phyloP scores from a whole-genome alignment of 257 asterid genomes.

The Jacaranda mimosifolia region DNA sequence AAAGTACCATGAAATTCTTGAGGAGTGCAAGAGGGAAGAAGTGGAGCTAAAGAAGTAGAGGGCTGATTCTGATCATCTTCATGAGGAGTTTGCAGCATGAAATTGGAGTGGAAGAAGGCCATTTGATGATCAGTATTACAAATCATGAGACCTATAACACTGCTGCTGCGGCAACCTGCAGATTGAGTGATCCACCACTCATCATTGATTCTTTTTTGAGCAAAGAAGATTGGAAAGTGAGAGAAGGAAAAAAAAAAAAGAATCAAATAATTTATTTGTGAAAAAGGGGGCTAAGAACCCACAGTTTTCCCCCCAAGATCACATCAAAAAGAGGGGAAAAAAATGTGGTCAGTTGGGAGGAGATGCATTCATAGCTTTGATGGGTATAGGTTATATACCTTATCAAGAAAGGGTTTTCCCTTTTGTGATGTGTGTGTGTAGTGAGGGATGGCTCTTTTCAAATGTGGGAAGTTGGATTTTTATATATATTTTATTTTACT shows the following conservation, averaged over 20 bases:
- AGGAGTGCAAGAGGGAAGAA: constrained; percentile 51
- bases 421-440: constrained; percentile 26
- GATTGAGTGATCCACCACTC: constrained; percentile 42
- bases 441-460: constrained; percentile 38
- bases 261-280: not conserved
- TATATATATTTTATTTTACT: constrained; percentile 43
- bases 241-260: not conserved
- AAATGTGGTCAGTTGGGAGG: constrained; percentile 41
- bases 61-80: constrained; percentile 49
- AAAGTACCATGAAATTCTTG: constrained; percentile 62
- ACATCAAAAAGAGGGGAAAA: constrained; percentile 14
- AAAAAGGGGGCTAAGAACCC: constrained; percentile 10
- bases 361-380: constrained; percentile 54
- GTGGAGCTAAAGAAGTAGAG: constrained; percentile 41
- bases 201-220: constrained; percentile 21
- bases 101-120: constrained; percentile 90
- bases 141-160: constrained; percentile 9
- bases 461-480: constrained; percentile 45
- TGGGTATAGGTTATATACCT: constrained; percentile 69
- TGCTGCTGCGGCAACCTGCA: constrained; percentile 4
- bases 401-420: constrained; percentile 47
- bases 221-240: constrained; percentile 6
- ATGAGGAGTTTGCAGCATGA: constrained; percentile 76
- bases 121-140: constrained; percentile 43
- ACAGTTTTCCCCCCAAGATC: constrained; percentile 24